A percentile compares a stretch with the other conserved stretches of the same genome.
These are phyloP conservation scores for Aphanomyces euteiches DNA, from an alignment of 352 stramenopile species.

Conservation along the genomic window DNA sequence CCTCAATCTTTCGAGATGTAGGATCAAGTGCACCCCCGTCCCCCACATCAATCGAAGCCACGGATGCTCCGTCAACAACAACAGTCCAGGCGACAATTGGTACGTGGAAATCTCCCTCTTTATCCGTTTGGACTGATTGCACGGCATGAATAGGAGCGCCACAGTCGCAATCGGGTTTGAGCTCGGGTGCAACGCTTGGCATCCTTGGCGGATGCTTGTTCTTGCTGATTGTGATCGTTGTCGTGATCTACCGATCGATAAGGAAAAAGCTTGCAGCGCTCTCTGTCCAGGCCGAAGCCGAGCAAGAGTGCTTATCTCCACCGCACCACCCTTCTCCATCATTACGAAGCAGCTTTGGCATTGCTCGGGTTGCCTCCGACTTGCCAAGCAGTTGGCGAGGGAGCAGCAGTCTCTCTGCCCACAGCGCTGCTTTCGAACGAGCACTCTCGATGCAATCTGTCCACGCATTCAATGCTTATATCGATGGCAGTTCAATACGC, in stretches of 20 bases:
- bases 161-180: background rate
- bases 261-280: constrained; percentile 7
- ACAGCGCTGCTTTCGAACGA: background rate
- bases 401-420: background rate
- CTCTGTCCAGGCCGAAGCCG: constrained; percentile 6
- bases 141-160: background rate
- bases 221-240: background rate
- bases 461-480: background rate
- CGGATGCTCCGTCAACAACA: background rate
- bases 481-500: no score
- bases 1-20: no score
- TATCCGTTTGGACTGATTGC: no score
- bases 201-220: background rate
- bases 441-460: background rate
- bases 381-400: constrained; percentile 1
- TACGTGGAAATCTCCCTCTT: background rate
- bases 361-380: constrained; percentile 1
- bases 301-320: background rate
- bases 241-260: background rate
- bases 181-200: background rate
- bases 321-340: background rate
- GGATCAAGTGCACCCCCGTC: no score
- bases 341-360: background rate
- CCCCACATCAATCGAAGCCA: no score
- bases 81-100: background rate